These are phyloP conservation scores for Pichia sp. DNA, from an alignment of 1,139 yeast species.

Conservation along the genomic window DNA sequence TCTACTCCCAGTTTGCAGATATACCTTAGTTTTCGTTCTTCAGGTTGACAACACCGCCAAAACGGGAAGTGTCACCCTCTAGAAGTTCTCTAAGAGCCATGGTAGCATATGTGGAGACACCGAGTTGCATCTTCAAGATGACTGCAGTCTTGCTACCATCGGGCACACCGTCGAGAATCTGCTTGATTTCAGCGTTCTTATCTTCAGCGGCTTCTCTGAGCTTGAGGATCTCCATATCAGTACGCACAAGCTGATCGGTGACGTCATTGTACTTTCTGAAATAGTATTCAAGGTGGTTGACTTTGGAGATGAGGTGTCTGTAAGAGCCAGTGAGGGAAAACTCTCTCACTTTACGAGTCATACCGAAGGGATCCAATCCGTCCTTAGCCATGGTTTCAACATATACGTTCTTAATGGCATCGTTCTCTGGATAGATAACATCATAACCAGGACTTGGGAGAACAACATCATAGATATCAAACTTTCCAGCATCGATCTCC, in stretches of 20 bases:
- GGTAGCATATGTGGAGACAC: slow-evolving; percentile 90
- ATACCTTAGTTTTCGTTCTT: too few species aligned
- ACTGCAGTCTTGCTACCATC: slow-evolving; percentile 59
- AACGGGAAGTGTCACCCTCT: slow-evolving; percentile 23
- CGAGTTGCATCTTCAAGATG: slow-evolving; percentile 68
- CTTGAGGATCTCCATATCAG: slow-evolving; percentile 68
- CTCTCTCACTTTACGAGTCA: slow-evolving; percentile 81
- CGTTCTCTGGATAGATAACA: slow-evolving; percentile 70
- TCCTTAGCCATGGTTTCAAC: slow-evolving; percentile 71
- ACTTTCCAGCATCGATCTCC: slow-evolving; percentile 55
- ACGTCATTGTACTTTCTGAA: slow-evolving; percentile 55
- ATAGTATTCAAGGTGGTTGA: slow-evolving; percentile 56
- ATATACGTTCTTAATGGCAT: slow-evolving; percentile 53
- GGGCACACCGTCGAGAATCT: slow-evolving; percentile 32
- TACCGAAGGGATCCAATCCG: slow-evolving; percentile 73
- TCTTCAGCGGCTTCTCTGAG: slow-evolving; percentile 25
- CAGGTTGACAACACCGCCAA: slow-evolving; percentile 21
- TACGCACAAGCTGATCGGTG: slow-evolving; percentile 64
- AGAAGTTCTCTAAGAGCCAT: slow-evolving; percentile 88
- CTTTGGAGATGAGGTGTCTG: slow-evolving; percentile 66
- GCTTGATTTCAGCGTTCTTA: slow-evolving; percentile 22
- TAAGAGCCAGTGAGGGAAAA: slow-evolving; percentile 91
- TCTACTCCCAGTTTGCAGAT: too few species aligned
- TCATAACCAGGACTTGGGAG: slow-evolving; percentile 95
- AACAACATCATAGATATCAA: slow-evolving; percentile 74